Percentiles rank a stretch among this genome's conserved stretches.
These are phyloP conservation scores for Exserohilum turcica DNA, from an alignment of 2,329 filamentous ascomycete species.

Conservation along the genomic window DNA sequence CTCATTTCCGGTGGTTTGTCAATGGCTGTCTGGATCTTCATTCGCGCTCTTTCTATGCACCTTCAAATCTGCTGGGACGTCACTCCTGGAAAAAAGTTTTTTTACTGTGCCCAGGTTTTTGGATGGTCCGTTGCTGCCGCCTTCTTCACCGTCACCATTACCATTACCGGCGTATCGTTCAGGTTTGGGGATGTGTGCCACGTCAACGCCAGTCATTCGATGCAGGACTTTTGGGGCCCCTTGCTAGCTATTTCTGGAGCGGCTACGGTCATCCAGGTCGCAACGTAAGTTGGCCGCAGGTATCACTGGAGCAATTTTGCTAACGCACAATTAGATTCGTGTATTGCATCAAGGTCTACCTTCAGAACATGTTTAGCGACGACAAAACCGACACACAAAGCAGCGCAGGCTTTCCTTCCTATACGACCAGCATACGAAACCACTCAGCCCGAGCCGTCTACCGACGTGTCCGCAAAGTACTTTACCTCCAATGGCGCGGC, in stretches of 20 bases:
- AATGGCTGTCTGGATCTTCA: conserved; percentile 86
- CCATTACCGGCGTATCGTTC: conserved; percentile 90
- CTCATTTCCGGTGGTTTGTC: conserved; percentile 85
- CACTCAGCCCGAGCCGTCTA: conserved; percentile 87
- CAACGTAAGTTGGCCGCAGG: conserved; percentile 65
- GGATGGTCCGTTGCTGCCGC: conserved; percentile 85
- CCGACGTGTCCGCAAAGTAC: conserved; percentile 80
- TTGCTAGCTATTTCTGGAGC: conserved; percentile 76
- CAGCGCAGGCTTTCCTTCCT: conserved; percentile 71
- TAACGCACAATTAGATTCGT: conserved; percentile 50
- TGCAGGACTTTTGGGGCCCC: conserved; percentile 89
- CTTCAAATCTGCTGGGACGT: conserved; percentile 98
- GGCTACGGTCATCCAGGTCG: conserved; percentile 79
- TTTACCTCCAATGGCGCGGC: conserved; percentile 92
- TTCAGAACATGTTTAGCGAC: conserved; percentile 77
- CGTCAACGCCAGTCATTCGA: conserved; percentile 85
- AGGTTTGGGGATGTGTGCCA: conserved; percentile 91
- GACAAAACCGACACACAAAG: conserved; percentile 67
- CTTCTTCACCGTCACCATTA: conserved; percentile 75
- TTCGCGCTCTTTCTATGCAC: conserved; percentile 88
- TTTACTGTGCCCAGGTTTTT: conserved; percentile 77
- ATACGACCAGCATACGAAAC: conserved; percentile 72
- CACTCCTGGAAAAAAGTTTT: conserved; percentile 84
- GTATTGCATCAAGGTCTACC: conserved; percentile 95
- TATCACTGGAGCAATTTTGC: conserved; percentile 4